A percentile compares a stretch with the other conserved stretches of the same genome.
phyloP scores from a whole-genome alignment of 1,284 basidiomycete genomes.

The Fomitiporia mediterranea region DNA sequence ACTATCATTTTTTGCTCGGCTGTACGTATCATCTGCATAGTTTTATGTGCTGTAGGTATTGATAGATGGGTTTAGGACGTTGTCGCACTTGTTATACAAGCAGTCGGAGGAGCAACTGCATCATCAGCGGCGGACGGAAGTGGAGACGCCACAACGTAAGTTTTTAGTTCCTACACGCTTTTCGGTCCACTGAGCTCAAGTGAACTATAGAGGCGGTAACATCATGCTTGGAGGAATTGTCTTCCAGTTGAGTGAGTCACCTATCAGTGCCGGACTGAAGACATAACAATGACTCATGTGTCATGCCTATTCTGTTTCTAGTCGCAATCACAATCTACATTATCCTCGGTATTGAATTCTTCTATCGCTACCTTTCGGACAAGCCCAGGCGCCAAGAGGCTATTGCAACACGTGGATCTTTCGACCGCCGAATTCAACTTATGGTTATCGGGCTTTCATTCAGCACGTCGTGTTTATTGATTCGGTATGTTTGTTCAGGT shows the following conservation, averaged over 20 bases:
- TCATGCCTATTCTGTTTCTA: constrained; percentile 22
- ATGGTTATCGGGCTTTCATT: constrained; percentile 32
- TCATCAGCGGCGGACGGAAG: constrained; percentile 25
- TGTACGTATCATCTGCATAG: not conserved
- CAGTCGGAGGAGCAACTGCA: constrained; percentile 38
- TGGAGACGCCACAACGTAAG: constrained; percentile 20
- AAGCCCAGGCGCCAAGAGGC: constrained; percentile 25
- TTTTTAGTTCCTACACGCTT: not conserved
- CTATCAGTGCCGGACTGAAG: constrained; percentile 15
- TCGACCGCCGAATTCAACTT: constrained; percentile 24
- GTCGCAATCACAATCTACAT: constrained; percentile 36
- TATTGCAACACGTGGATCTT: constrained; percentile 14
- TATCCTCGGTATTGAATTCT: constrained; percentile 34
- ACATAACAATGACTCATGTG: constrained; percentile 14
- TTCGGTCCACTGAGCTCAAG: not conserved
- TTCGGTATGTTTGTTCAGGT: constrained; percentile 33
- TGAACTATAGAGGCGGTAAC: constrained; percentile 32
- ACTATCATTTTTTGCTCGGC: constrained; percentile 34
- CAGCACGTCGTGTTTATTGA: constrained; percentile 33
- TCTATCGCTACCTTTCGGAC: constrained; percentile 32
- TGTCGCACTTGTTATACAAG: constrained; percentile 39
- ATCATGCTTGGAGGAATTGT: constrained; percentile 51
- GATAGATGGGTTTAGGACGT: constrained; percentile 30
- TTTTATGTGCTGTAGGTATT: constrained; percentile 22
- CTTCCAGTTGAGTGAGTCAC: constrained; percentile 34